These are phyloP conservation scores for Coemansia sp. DNA, from an alignment of 192 early-diverging fungal species.

Conservation along the genomic window DNA sequence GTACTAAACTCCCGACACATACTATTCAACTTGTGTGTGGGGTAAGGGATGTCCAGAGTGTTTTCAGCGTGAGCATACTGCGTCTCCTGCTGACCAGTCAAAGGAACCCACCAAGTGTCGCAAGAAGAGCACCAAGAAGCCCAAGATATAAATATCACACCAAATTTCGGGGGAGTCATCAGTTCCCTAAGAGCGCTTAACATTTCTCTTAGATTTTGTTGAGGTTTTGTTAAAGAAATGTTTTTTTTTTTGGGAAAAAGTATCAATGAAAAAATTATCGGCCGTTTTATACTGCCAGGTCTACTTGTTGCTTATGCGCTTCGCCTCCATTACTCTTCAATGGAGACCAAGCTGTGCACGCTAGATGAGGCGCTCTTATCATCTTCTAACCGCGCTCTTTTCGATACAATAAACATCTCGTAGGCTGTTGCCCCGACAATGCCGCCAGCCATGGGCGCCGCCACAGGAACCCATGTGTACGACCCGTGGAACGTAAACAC, in stretches of 20 bases:
- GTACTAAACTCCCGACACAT: too few relatives aligned
- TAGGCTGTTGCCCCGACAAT: conserved; percentile 59
- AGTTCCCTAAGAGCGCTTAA: too few relatives aligned
- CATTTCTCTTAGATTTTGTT: too few relatives aligned
- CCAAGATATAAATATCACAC: background rate
- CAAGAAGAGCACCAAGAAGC: conserved; percentile 1
- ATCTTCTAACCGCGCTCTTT: conserved; percentile 31
- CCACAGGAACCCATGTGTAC: conserved; percentile 72
- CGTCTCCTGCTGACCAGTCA: background rate
- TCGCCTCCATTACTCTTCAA: conserved; percentile 9
- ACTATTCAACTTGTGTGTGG: too few relatives aligned
- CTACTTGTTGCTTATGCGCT: background rate
- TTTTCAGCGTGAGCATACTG: too few relatives aligned
- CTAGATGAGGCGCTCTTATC: conserved; percentile 20
- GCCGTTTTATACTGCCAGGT: background rate
- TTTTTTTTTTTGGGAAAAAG: too few relatives aligned
- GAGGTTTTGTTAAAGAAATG: too few relatives aligned
- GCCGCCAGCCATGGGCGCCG: conserved; percentile 63
- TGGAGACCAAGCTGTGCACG: conserved; percentile 30
- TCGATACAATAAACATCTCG: conserved; percentile 57
- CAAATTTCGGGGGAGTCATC: too few relatives aligned
- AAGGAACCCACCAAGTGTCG: background rate
- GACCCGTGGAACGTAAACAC: conserved; percentile 65
- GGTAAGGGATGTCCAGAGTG: too few relatives aligned
- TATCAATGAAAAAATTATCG: background rate